Base-by-base conservation (phyloP, 2,329 filamentous ascomycete species). In the Daldinia sp. region DNA sequence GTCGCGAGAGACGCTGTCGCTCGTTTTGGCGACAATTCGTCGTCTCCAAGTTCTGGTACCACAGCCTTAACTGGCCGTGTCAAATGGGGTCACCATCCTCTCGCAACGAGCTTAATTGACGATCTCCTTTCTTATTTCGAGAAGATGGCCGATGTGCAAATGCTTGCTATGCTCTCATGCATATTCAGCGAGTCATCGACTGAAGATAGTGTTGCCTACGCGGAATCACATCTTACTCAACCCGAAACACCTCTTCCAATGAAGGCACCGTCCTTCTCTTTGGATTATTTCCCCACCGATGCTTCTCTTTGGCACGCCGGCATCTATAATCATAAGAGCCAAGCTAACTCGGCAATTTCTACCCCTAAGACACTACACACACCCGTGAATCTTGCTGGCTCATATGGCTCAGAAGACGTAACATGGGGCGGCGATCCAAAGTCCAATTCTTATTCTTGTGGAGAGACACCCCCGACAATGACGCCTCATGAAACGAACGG, bases 81-180 rank as follows among this genome's bases (percentile, higher is more conserved):
- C 3, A 89, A 88, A 78, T 91, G 88, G 88, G 88, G 88, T 9
- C 78, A 81, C 49, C 88, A 89, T 70, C 88, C 88, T 3, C 77
- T 90, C 47, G 88, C 87, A 1, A 83, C 81, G 62, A 80, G 82
- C n/a, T 81, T 90, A 35, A 86, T 90, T 56, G 75, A 79, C 63
- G 83, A 88, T 58, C 76, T 90, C n/a, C 88, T 90, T 67, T 77
- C 81, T 23, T 82, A 90, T 71, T 91, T 86, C 70, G 88, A 90
- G 73, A 81, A 77, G 53, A 79, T 83, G 27, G 86, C 83, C 4
- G 88, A 91, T 63, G 77, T 90, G 10, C 88, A 91, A 73, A 91
- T 91, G 88, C 73, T 91, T 54, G 88, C 88, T 7, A 90, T 90
- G 87, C 80, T 91, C 25, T 88, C 88, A 1, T 90, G 88, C 73